phyloP scores from a whole-genome alignment of 163 green algal genomes.

The Scenedesmus sp. region DNA sequence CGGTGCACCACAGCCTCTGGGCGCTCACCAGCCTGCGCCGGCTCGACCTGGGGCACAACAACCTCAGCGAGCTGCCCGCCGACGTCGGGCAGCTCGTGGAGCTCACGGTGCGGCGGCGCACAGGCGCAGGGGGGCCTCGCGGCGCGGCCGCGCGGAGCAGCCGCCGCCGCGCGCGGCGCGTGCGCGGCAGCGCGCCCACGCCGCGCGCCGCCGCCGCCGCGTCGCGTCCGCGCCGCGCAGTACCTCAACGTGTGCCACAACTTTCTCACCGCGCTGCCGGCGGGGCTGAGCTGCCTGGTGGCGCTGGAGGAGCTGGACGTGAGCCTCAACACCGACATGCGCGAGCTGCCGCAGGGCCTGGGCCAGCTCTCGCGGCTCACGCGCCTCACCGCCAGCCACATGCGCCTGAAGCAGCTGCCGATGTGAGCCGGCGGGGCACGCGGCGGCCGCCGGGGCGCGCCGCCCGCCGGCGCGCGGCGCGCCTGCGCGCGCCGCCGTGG shows the following conservation, averaged over 20 bases:
- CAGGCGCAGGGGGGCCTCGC: too few relatives aligned
- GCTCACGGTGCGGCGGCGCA: constrained; percentile 17
- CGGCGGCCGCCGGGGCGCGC: too few relatives aligned
- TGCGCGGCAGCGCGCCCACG: too few relatives aligned
- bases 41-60: constrained; percentile 47
- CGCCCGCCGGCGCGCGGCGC: too few relatives aligned
- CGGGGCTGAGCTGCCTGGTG: constrained; percentile 17
- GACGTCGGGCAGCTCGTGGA: constrained; percentile 15
- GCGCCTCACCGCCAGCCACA: constrained; percentile 34
- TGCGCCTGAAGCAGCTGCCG: constrained; percentile 45
- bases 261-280: constrained; percentile 24
- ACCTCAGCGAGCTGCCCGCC: constrained; percentile 12
- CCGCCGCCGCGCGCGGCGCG: too few relatives aligned
- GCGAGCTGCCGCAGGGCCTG: constrained; percentile 40
- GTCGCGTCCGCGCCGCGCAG: constrained; percentile 10
- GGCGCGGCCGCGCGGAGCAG: too few relatives aligned
- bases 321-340: constrained; percentile 44
- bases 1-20: constrained; percentile 42
- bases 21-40: constrained; percentile 19
- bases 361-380: constrained; percentile 24
- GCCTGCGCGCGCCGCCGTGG: too few relatives aligned
- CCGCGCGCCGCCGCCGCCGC: not conserved
- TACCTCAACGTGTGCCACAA: constrained; percentile 44
- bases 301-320: constrained; percentile 39
- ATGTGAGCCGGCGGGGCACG: not conserved